Base-by-base conservation (phyloP, 176 grass and related monocot species). In the Oryza meyeriana region DNA sequence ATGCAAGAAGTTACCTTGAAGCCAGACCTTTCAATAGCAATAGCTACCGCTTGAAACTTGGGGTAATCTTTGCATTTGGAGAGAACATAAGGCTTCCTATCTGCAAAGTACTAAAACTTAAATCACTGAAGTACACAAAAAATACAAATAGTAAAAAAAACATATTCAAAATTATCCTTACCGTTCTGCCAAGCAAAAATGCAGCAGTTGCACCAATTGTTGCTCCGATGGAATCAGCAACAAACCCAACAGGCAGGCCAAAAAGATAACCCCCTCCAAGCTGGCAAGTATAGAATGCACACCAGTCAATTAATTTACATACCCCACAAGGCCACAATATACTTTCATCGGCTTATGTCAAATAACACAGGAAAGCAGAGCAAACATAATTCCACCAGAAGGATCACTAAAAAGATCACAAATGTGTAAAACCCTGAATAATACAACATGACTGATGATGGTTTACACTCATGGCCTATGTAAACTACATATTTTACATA, bases 191-290 rank as follows among this genome's bases (percentile, higher is more conserved):
- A 92, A 99, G 89, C 31, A 99, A 66, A 90, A 99, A 99, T 94
- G 97, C 97, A 64, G 97, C 97, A 78, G 93, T 96, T 71, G 97
- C 93, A 52, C 97, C 97, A 88, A 99, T 80, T 38, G 97, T 99
- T 62, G 97, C 97, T 87, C 97, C 97, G 61, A 99, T 87, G 31
- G 97, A 96, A 50, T 99, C 97, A 80, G 97, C 91, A 85, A 99
- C 71, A 84, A 99, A 99, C 77, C 97, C 97, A 45, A 99, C 44
- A 52, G 94, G 94, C 36, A 99, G 79, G 64, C 97, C 97, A 83
- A 99, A 99, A 13, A 99, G 85, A 87, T 99, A 99, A 70, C 97
- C 97, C 64, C 97, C 97, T 75, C 97, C 97, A 88, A 99, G 97
- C 97, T 99, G 35, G 91, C 40, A 44, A 88, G 72, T 64, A 71